Percentiles rank a stretch among this genome's conserved stretches.
Evolutionary conservation across 176 grass and related monocot genomes (phyloP).

Genomic region (Saccharum spontaneum): DNA sequence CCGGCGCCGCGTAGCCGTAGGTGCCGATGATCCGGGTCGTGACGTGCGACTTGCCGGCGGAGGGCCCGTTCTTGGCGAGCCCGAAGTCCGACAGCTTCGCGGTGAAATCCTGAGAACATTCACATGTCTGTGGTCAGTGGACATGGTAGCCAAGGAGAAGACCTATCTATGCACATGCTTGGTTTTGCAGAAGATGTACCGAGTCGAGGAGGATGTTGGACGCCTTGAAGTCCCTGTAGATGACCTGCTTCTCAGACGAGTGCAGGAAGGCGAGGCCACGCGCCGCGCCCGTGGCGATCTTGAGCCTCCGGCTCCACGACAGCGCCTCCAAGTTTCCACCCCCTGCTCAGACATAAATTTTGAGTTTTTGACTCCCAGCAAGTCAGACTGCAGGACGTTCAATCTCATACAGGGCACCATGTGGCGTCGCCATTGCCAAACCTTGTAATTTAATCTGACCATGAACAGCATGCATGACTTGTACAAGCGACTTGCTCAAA

Average conservation of each 20-base stretch:
- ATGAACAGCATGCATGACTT: neutral
- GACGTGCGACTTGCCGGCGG: conserved; percentile 63
- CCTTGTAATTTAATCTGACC: neutral
- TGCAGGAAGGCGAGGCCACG: conserved; percentile 71
- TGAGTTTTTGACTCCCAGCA: neutral
- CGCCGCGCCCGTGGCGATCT: conserved; percentile 68
- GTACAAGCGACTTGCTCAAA: neutral
- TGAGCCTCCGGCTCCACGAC: conserved; percentile 57
- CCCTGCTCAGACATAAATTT: conserved; percentile 11
- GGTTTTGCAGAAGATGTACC: conserved; percentile 23
- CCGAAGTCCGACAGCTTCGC: conserved; percentile 93
- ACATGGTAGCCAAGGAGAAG: neutral
- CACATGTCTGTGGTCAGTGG: neutral
- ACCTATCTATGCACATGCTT: neutral
- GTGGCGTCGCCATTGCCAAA: neutral
- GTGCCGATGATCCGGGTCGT: conserved; percentile 81
- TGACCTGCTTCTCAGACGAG: conserved; percentile 70
- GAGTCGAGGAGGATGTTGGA: conserved; percentile 80
- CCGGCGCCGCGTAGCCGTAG: conserved; percentile 92
- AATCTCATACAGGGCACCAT: neutral
- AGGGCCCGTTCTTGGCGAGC: conserved; percentile 82
- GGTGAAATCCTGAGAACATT: conserved; percentile 50
- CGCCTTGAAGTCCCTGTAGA: conserved; percentile 84
- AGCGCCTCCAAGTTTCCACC: conserved; percentile 29
- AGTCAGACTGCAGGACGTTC: neutral